Conservation (phyloP, 257 asterid genomes). For the Handroanthus guayacan region DNA sequence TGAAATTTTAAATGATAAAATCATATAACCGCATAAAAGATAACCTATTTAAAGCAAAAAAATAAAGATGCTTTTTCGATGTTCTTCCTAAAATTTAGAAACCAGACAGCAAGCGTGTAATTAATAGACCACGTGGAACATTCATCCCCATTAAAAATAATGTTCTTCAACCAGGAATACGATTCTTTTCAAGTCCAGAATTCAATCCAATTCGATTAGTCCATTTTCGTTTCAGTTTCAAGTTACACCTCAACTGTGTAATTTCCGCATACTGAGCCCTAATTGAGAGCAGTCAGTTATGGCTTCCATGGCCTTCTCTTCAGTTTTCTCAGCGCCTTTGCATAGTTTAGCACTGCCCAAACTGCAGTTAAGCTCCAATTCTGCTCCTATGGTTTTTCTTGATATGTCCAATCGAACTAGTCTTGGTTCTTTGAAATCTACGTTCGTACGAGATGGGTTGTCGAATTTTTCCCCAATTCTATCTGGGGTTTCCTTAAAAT, state of each 20-base stretch:
- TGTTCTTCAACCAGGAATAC: background rate
- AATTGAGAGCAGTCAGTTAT: constrained; percentile 21
- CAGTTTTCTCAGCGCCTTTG: constrained; percentile 56
- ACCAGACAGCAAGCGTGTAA: background rate
- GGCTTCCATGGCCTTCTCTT: constrained; percentile 64
- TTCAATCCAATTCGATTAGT: constrained; percentile 2
- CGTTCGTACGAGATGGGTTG: constrained; percentile 60
- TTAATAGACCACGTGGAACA: constrained; percentile 20
- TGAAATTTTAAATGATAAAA: too few species aligned
- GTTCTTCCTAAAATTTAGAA: too few species aligned
- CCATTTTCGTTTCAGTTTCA: background rate
- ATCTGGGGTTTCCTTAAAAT: constrained; percentile 48
- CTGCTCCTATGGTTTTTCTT: constrained; percentile 46
- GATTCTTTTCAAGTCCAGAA: background rate
- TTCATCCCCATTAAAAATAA: background rate
- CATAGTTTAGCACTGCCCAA: constrained; percentile 44
- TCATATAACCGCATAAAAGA: too few species aligned
- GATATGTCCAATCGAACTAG: constrained; percentile 41
- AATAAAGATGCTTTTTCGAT: too few species aligned
- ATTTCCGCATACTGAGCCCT: too few species aligned
- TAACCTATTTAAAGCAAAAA: too few species aligned
- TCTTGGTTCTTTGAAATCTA: constrained; percentile 61
- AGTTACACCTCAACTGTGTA: background rate
- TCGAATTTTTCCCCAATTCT: constrained; percentile 50
- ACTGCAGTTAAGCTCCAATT: constrained; percentile 36